phyloP scores from a whole-genome alignment of 2,329 filamentous ascomycete genomes.

The Chaetomiaceae sp. region DNA sequence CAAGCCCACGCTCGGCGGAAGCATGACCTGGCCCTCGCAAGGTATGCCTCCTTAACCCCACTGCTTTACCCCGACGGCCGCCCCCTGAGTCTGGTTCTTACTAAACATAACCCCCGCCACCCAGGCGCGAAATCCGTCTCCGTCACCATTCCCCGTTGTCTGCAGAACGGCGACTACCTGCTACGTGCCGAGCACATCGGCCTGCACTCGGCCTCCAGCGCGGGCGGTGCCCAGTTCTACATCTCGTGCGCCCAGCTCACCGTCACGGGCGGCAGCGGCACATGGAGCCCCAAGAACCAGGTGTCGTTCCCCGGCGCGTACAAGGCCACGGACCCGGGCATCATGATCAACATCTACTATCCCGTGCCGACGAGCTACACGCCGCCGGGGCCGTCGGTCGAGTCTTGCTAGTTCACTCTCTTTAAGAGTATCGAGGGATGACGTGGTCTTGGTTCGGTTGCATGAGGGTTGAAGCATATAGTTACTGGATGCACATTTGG shows the following conservation, averaged over 20 bases:
- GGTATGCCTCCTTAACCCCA: constrained; percentile 22
- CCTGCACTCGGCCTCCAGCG: constrained; percentile 38
- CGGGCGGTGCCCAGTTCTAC: constrained; percentile 44
- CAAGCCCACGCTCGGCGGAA: constrained; percentile 33
- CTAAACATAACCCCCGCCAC: neutral
- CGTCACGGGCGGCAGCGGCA: constrained; percentile 39
- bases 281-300: constrained; percentile 32
- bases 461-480: too few species aligned
- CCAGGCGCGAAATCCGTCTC: constrained; percentile 32
- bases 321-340: constrained; percentile 37
- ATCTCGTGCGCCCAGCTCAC: constrained; percentile 39
- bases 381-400: constrained; percentile 24
- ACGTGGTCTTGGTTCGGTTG: too few species aligned
- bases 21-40: constrained; percentile 38
- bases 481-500: too few species aligned
- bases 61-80: too few species aligned
- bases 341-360: constrained; percentile 42
- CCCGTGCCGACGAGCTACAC: constrained; percentile 37
- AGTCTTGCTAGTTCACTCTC: constrained; percentile 28
- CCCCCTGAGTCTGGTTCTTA: too few species aligned
- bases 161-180: constrained; percentile 46
- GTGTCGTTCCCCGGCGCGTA: constrained; percentile 42
- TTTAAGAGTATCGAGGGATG: too few species aligned
- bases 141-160: constrained; percentile 40
- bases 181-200: constrained; percentile 46